These are phyloP conservation scores for Abrus precatorius DNA, from an alignment of 306 rosid genomes.

Conservation along the genomic window DNA sequence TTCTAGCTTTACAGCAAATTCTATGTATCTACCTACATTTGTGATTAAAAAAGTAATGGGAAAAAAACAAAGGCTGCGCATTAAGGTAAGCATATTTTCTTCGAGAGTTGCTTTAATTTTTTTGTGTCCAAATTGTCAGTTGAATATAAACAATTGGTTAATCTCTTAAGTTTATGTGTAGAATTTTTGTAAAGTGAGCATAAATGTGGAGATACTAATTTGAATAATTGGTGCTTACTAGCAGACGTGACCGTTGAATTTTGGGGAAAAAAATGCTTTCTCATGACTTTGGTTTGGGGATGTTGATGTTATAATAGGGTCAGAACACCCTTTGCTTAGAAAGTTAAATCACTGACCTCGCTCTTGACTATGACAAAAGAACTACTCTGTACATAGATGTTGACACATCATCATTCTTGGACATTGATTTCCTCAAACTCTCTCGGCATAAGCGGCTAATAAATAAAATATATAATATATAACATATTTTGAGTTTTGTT, in stretches of 20 bases:
- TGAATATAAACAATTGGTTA: neutral
- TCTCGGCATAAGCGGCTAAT: neutral
- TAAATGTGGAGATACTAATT: no score
- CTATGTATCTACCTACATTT: neutral
- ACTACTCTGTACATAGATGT: neutral
- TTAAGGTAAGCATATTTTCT: neutral
- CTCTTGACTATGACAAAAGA: neutral
- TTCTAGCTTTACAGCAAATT: neutral
- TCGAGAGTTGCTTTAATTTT: neutral
- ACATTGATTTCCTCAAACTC: neutral
- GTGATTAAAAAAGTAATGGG: neutral
- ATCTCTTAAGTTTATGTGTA: neutral
- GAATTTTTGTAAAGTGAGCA: neutral
- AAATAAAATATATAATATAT: neutral
- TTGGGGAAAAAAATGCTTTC: no score
- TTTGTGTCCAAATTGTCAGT: neutral
- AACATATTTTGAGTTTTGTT: no score
- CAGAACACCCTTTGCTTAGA: no score
- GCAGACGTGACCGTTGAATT: no score
- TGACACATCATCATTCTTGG: neutral
- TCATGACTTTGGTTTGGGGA: no score
- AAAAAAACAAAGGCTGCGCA: neutral
- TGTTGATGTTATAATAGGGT: no score
- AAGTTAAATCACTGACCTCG: neutral
- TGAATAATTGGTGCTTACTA: no score